Percentiles rank a stretch among this genome's conserved stretches.
Conservation (phyloP, 495 filamentous ascomycete genomes). For the Trichoderma reesei region DNA sequence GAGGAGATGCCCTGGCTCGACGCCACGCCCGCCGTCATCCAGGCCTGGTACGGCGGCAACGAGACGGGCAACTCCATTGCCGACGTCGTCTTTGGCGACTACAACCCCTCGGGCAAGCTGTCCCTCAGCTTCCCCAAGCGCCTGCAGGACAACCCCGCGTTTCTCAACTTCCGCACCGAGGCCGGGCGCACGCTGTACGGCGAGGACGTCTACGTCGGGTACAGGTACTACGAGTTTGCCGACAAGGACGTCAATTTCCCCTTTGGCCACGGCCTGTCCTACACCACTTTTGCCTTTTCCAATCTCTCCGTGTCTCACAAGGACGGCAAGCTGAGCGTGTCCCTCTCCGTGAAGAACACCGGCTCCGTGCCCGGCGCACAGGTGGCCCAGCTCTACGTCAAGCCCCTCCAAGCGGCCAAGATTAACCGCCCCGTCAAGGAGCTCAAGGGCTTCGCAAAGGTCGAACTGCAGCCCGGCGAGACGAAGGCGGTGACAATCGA, state of each 20-base stretch:
- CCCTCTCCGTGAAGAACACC: constrained; percentile 41
- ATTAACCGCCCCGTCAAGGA: constrained; percentile 54
- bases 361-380: constrained; percentile 58
- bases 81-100: constrained; percentile 57
- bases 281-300: constrained; percentile 55
- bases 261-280: constrained; percentile 69
- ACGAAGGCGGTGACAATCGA: constrained; percentile 45
- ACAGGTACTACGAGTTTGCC: constrained; percentile 62
- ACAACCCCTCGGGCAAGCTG: constrained; percentile 57
- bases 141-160: constrained; percentile 65
- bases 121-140: constrained; percentile 57
- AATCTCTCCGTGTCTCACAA: constrained; percentile 33
- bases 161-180: constrained; percentile 62
- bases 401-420: constrained; percentile 34
- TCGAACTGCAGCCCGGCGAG: constrained; percentile 54
- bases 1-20: constrained; percentile 56
- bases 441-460: constrained; percentile 67
- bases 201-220: constrained; percentile 69
- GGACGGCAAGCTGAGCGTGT: constrained; percentile 33
- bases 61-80: constrained; percentile 57
- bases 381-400: constrained; percentile 52
- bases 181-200: constrained; percentile 62
- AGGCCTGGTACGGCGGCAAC: constrained; percentile 51
- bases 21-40: constrained; percentile 40
- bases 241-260: constrained; percentile 53